Evolutionary conservation across 2,329 filamentous ascomycete genomes (phyloP).

Genomic region (Colletotrichum agaves): DNA sequence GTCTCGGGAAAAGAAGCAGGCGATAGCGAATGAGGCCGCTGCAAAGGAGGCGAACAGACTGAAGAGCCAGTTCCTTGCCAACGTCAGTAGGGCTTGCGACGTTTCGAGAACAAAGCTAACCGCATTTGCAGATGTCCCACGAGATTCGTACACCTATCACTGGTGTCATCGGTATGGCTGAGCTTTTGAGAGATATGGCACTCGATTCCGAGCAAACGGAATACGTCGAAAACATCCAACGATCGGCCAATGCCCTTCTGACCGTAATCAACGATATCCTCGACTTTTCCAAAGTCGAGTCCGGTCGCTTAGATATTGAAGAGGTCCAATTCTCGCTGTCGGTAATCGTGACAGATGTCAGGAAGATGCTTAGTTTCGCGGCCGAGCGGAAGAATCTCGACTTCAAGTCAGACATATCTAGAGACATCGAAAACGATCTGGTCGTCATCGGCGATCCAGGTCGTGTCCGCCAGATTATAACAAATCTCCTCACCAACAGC

Average conservation of each 20-base stretch:
- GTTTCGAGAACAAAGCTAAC: not conserved
- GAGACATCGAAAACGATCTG: slow-evolving; percentile 72
- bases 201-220: slow-evolving; percentile 78
- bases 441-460: slow-evolving; percentile 90
- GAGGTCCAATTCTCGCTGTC: slow-evolving; percentile 83
- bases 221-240: slow-evolving; percentile 80
- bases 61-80: slow-evolving; percentile 83
- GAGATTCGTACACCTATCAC: slow-evolving; percentile 83
- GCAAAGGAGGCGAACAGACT: slow-evolving; percentile 84
- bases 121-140: slow-evolving; percentile 71
- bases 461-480: slow-evolving; percentile 84
- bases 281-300: slow-evolving; percentile 89
- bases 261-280: slow-evolving; percentile 93
- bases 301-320: slow-evolving; percentile 80
- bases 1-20: slow-evolving; percentile 74
- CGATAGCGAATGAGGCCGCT: slow-evolving; percentile 79
- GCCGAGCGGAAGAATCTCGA: slow-evolving; percentile 82
- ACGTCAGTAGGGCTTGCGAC: slow-evolving; percentile 49
- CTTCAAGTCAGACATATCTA: slow-evolving; percentile 73
- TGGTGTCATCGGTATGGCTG: slow-evolving; percentile 83
- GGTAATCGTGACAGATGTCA: slow-evolving; percentile 80
- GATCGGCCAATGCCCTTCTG: slow-evolving; percentile 82
- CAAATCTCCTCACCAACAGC: slow-evolving; percentile 80
- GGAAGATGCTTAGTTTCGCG: slow-evolving; percentile 88
- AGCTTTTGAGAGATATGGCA: slow-evolving; percentile 75